phyloP scores from a whole-genome alignment of 768 basidiomycete species.

The Lentinula aciculospora region DNA sequence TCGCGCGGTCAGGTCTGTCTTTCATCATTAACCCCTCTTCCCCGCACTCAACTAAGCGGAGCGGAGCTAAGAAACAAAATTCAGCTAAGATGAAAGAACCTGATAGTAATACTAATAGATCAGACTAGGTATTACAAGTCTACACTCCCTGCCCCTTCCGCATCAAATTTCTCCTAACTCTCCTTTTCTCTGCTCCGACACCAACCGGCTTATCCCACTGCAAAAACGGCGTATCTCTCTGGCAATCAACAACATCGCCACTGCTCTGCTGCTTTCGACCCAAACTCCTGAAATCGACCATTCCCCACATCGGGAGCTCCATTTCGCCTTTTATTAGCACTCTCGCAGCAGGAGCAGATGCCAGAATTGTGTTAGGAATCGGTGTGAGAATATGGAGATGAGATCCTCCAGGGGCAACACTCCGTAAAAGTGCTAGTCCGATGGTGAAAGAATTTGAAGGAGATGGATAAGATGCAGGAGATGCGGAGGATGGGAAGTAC shows the following conservation, averaged over 20 bases:
- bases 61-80: no score
- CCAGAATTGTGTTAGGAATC: constrained; percentile 29
- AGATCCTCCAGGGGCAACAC: constrained; percentile 30
- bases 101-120: no score
- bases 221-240: constrained; percentile 64
- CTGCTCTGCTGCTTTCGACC: constrained; percentile 25
- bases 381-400: constrained; percentile 81
- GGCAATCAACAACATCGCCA: constrained; percentile 44
- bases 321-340: constrained; percentile 82
- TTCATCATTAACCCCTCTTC: no score
- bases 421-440: constrained; percentile 76
- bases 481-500: constrained; percentile 38
- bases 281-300: constrained; percentile 61
- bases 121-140: no score
- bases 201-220: constrained; percentile 71
- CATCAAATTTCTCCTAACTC: constrained; percentile 85
- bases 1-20: no score
- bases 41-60: no score
- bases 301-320: constrained; percentile 82
- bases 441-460: constrained; percentile 59
- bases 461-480: constrained; percentile 45
- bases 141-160: constrained; percentile 51
- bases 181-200: constrained; percentile 64
- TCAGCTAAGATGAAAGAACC: no score
- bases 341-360: constrained; percentile 31